A percentile compares a stretch with the other conserved stretches of the same genome.
Conservation (phyloP, 805 yeast genomes). For the Candida patagonica region DNA sequence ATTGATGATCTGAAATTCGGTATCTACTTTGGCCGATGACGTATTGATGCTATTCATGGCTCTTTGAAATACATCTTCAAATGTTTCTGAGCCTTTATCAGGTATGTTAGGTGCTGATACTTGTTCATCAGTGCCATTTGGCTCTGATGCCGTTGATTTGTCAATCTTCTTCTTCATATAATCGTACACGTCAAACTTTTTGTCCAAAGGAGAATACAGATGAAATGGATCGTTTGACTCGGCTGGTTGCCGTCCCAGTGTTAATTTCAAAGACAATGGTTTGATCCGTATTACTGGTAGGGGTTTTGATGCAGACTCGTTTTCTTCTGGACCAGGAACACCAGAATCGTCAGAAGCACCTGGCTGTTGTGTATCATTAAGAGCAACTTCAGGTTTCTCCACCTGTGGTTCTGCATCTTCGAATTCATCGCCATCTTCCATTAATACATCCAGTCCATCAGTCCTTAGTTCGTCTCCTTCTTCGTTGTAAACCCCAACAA, state of each 20-base stretch:
- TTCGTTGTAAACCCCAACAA: slow-evolving; percentile 27
- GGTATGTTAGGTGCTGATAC: background rate
- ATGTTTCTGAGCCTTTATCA: background rate
- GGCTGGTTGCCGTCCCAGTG: background rate
- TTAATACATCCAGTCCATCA: background rate
- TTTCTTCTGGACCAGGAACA: background rate
- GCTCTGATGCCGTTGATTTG: background rate
- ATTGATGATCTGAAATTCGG: background rate
- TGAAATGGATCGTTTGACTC: background rate
- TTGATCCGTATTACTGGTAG: background rate
- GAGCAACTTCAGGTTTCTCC: background rate
- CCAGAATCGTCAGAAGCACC: background rate
- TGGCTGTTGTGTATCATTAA: background rate
- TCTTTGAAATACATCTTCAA: background rate
- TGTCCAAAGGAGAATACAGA: background rate
- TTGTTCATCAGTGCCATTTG: background rate
- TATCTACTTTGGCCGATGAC: background rate
- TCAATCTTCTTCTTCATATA: background rate
- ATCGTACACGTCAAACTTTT: slow-evolving; percentile 2
- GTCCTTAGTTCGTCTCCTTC: slow-evolving; percentile 9
- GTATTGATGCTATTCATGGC: background rate
- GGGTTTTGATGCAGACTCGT: background rate
- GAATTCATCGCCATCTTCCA: background rate
- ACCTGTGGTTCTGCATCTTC: background rate
- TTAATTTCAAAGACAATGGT: background rate